Base-by-base conservation (phyloP, 306 rosid species). In the Lithocarpus polystachyus region DNA sequence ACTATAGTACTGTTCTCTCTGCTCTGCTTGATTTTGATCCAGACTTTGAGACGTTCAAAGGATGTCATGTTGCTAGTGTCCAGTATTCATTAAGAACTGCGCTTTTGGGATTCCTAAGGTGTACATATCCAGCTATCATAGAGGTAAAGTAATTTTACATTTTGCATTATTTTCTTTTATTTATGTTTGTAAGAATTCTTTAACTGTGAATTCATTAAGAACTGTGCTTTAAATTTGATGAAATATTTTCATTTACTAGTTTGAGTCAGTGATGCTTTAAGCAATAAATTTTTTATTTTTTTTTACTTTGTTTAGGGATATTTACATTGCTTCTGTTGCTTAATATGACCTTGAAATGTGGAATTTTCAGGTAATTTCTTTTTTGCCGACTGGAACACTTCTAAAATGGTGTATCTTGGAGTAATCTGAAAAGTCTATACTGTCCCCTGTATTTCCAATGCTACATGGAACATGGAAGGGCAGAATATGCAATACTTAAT, bases 71-170 rank as follows among this genome's bases (percentile, higher is more conserved):
- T 86, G 84, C 96, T 59, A 95, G 99, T 77, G 77, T 95, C 78
- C 92, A 87, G 65, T 93, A 86, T 83, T 95, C 98, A 62, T 73
- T 93, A 69, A 91, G 98, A 89, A 90, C 93, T 80, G 97, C 98
- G 5, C 88, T 93, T 81, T 82, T 95, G 89, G 99, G 97, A 74
- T 95, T 95, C 90, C 91, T 95, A 73, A 86, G 97, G 87, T 91
- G 94, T 86, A 83, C 94, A 82, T 83, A 88, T 83, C 89, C 90
- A 43, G 87, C 92, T 74, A 84, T 93, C 67, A 76, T 93, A 57
- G 99, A 95, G 99, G 98, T 95, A 82, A 75, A 81, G 52, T 71
- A 61, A 75, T 19, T 55, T 75, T 75, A 7, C 55, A 19, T 67
- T 56, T 73, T 72, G 68, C 74, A 37, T 79, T 5, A 15, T 54